Evolutionary conservation across 2,329 filamentous ascomycete genomes (phyloP).

Genomic region (Talaromyces sp.): DNA sequence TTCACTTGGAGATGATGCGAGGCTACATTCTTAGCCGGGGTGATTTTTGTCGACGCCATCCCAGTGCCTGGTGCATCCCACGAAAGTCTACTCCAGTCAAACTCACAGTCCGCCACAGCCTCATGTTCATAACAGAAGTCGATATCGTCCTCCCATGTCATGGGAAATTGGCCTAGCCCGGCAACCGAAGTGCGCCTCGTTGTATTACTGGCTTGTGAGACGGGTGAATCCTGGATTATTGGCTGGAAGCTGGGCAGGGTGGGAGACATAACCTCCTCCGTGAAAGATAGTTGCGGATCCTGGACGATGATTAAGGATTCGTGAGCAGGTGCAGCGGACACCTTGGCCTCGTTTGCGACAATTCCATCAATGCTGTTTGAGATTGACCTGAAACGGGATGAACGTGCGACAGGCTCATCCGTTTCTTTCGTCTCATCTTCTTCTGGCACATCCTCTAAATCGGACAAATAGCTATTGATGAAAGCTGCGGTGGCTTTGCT

Average conservation of each 20-base stretch:
- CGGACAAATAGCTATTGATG: slow-evolving; percentile 38
- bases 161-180: slow-evolving; percentile 31
- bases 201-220: slow-evolving; percentile 21
- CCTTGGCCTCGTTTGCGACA: slow-evolving; percentile 14
- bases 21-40: slow-evolving; percentile 17
- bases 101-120: slow-evolving; percentile 58
- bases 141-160: slow-evolving; percentile 60
- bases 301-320: slow-evolving; percentile 31
- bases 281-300: slow-evolving; percentile 38
- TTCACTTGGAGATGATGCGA: slow-evolving; percentile 20
- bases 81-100: slow-evolving; percentile 51
- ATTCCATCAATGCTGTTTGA: slow-evolving; percentile 23
- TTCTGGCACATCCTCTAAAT: slow-evolving; percentile 46
- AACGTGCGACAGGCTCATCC: slow-evolving; percentile 17
- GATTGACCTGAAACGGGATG: slow-evolving; percentile 5
- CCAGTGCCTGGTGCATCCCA: slow-evolving; percentile 24
- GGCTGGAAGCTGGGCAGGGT: slow-evolving; percentile 31
- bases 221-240: slow-evolving; percentile 19
- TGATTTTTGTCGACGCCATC: not conserved
- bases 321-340: slow-evolving; percentile 23
- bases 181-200: slow-evolving; percentile 20
- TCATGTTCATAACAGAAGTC: slow-evolving; percentile 61
- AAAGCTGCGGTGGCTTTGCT: slow-evolving; percentile 37
- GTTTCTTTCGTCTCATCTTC: slow-evolving; percentile 37
- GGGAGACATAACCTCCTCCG: slow-evolving; percentile 45